Evolutionary conservation across 1,139 yeast species (phyloP), one percentile per base, ranked within the genome.

Genomic region (Meyerozyma smithsonii): DNA sequence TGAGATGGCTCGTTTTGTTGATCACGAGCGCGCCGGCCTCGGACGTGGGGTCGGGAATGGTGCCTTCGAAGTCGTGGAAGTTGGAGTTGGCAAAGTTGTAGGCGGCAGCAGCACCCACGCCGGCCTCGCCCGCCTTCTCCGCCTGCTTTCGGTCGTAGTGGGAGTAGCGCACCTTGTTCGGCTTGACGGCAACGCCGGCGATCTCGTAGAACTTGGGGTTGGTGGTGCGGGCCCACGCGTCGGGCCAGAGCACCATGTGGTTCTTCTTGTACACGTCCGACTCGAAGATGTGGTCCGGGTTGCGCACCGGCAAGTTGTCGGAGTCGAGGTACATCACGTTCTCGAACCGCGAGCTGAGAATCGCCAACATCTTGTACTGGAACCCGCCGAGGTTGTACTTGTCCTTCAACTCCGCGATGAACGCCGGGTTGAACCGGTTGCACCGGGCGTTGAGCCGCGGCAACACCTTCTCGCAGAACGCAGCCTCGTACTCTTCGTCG

Each of bases 21-120:
- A 80, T 68, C 44, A 80, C 48, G 32, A 81, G 55, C 76, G 78
- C 78, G 7, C 87, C 87, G 3, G 83, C 72, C 61, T 81, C 87
- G 11, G 79, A 70, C 1, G 83, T 64, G 6, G 85, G 84, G 50
- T 80, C 77, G 7, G 84, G 84, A 18, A 80, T 49, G 0, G 85
- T 63, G 10, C 79, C 79, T 46, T 73, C 75, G 38, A 77, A 66
- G 50, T 76, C 79, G 54, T 80, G 87, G 55, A 58, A 74, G 51
- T 66, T 39, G 40, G 72, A 49, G 47, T 69, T 58, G 16, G 46
- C 47, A 42, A 68, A 70, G 14, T 60, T 58, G 49, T 57, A 70
- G 30, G 61, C 61, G 1, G 42, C 37, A 14, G 30, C 15, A 5
- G 15, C 16, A 26, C 17, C 10, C 17, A 26, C 30, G 10, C 15